Base-by-base conservation (phyloP, 768 basidiomycete genomes). In the Auriscalpium microsporum region DNA sequence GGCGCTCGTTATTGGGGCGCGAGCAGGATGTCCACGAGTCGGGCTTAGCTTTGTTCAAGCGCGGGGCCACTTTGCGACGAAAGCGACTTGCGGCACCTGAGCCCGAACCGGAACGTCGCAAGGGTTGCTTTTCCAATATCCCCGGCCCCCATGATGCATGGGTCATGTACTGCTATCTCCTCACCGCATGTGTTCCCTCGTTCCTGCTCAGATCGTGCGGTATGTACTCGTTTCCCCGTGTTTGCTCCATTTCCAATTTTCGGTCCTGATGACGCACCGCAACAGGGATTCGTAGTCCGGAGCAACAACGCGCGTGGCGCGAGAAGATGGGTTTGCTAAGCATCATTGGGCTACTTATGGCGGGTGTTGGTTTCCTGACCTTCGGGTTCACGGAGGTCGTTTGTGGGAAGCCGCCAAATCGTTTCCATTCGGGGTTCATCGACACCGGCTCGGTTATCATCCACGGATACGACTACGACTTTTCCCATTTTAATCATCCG, bases 371-470 rank as follows among this genome's bases (percentile, higher is more conserved):
- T 66, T 99, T 92, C 81, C 77, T 99, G 67, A 99, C 96, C 10
- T 99, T 99, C 72, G 96, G 96, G 8, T 99, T 99, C 76, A 97
- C 94, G 10, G 82, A 92, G 65, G 73, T 84, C 53, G 96, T 98
- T 45, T 99, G 96, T 69, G 93, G 93, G 36, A 86, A 77, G 37
- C 91, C 93, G 36, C 80, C 88, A 40, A 83, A 87, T 58, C 83
- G 93, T 14, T 94, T 79, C 75, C 86, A 88, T 62, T 81, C 86
- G 44, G 94, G 91, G 38, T 75, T 76, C 23, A 83, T 93, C 56
- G 83, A 84, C 48, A 83, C 78, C 17, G 81, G 79, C 44, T 92
- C 90, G 3, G 85, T 97, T 57, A 85, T 96, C 71, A 93, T 97
- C 64, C 91, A 98, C 64, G 96, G 96, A 2, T 88, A 84, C 70